Base-by-base conservation (phyloP, 495 filamentous ascomycete genomes). In the Aspergillus kassunensis region DNA sequence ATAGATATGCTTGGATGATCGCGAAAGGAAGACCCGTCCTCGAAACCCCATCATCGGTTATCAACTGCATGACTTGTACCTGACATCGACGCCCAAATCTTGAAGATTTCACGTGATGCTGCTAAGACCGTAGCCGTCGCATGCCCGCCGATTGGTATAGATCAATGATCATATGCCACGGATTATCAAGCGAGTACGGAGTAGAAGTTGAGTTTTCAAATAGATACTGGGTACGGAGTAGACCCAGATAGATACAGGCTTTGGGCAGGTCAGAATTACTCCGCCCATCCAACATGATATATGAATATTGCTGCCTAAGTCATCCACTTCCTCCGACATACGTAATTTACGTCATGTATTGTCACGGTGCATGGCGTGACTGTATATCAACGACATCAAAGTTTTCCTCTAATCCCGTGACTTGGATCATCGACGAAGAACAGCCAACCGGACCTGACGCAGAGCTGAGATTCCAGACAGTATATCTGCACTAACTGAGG, bases 291-390 rank as follows among this genome's bases (percentile, higher is more conserved):
- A n/a, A n/a, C n/a, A n/a, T n/a, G n/a, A n/a, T n/a, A n/a, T n/a
- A n/a, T n/a, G n/a, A n/a, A n/a, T n/a, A n/a, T 36, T 36, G 29
- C 30, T 49, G 45, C 45, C 33, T 49, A 49, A 49, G 45, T 39
- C 45, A 36, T 24, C 44, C 13, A 42, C 39, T 16, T 18, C n/a
- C 6, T 5, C n/a, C 6, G 19, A 37, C n/a, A 5, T 19, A 10
- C 18, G 11, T 21, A 41, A 20, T 5, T n/a, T 34, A 19, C 15
- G 49, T 45, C 27, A 30, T 23, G 51, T 58, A 54, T 43, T 48
- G 55, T 58, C 50, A 54, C 39, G 1, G 29, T 44, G 33, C 3
- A 4, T 21, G 11, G 37, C 21, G 42, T 53, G 46, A 53, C 55
- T 30, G 16, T 24, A 27, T 21, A 37, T 34, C 19, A 36, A 18